A percentile compares a stretch with the other conserved stretches of the same genome.
phyloP scores from a whole-genome alignment of 2,329 filamentous ascomycete species.

The Aureobasidium musti region DNA sequence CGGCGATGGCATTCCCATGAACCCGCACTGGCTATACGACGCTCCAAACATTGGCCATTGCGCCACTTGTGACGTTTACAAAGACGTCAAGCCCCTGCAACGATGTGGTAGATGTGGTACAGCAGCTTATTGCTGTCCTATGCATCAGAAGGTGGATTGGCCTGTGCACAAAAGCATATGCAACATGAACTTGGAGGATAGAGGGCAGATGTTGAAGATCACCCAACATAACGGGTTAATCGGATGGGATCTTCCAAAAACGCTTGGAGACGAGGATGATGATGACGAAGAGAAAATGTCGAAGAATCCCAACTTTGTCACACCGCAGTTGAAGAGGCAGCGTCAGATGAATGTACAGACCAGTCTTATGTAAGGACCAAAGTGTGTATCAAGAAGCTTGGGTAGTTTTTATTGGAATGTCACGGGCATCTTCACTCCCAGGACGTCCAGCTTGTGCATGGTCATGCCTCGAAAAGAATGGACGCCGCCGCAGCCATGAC shows the following conservation, averaged over 20 bases:
- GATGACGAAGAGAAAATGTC: slow-evolving; percentile 1
- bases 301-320: slow-evolving; percentile 10
- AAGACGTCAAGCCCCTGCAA: slow-evolving; percentile 21
- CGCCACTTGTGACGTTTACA: slow-evolving; percentile 29
- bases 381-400: not conserved
- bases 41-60: slow-evolving; percentile 30
- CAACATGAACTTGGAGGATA: slow-evolving; percentile 32
- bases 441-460: too few species aligned
- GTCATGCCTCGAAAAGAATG: not conserved
- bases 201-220: slow-evolving; percentile 34
- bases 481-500: not conserved
- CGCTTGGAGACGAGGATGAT: not conserved
- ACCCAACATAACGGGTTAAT: slow-evolving; percentile 32
- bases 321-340: slow-evolving; percentile 1
- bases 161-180: slow-evolving; percentile 34
- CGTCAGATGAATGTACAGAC: not conserved
- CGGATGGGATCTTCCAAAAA: slow-evolving; percentile 21
- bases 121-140: slow-evolving; percentile 34
- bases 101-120: slow-evolving; percentile 35
- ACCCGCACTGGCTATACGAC: slow-evolving; percentile 34
- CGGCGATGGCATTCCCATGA: slow-evolving; percentile 33
- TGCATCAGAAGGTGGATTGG: slow-evolving; percentile 34
- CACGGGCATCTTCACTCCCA: too few species aligned
- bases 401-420: not conserved
- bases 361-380: not conserved